Conservation (phyloP, 768 basidiomycete species). For the Albatrellus ellisii region DNA sequence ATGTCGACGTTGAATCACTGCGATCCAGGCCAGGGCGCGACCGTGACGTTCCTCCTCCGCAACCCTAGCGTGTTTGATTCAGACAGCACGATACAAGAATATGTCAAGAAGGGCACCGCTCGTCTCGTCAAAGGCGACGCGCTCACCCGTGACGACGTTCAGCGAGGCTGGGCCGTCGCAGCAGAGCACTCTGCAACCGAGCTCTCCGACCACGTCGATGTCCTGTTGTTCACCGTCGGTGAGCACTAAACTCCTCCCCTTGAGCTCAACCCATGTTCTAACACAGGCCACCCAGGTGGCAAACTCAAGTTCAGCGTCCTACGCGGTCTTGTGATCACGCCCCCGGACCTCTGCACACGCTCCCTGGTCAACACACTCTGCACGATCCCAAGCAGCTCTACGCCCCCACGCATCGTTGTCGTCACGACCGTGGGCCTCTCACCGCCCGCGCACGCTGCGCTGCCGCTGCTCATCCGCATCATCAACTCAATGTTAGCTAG, state of each 20-base stretch:
- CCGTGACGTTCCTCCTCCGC: slow-evolving; percentile 53
- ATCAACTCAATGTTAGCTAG: slow-evolving; percentile 34
- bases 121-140: slow-evolving; percentile 50
- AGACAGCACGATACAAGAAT: slow-evolving; percentile 37
- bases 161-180: slow-evolving; percentile 36
- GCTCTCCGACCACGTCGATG: slow-evolving; percentile 28
- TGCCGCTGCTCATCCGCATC: slow-evolving; percentile 36
- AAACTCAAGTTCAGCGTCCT: slow-evolving; percentile 29
- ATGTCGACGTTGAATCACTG: neutral
- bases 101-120: slow-evolving; percentile 37
- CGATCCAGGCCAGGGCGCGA: slow-evolving; percentile 40
- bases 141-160: slow-evolving; percentile 35
- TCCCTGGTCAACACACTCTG: slow-evolving; percentile 41
- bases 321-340: slow-evolving; percentile 36
- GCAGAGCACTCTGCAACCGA: slow-evolving; percentile 5
- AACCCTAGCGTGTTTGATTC: slow-evolving; percentile 36
- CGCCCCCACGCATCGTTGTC: slow-evolving; percentile 31
- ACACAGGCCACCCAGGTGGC: slow-evolving; percentile 26
- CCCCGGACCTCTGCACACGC: slow-evolving; percentile 45
- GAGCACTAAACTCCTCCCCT: slow-evolving; percentile 11
- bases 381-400: slow-evolving; percentile 30
- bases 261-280: neutral
- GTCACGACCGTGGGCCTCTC: slow-evolving; percentile 43
- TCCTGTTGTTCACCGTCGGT: slow-evolving; percentile 53
- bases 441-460: slow-evolving; percentile 25